Evolutionary conservation across 176 grass and related monocot genomes (phyloP).

Genomic region (Puya raimondii): DNA sequence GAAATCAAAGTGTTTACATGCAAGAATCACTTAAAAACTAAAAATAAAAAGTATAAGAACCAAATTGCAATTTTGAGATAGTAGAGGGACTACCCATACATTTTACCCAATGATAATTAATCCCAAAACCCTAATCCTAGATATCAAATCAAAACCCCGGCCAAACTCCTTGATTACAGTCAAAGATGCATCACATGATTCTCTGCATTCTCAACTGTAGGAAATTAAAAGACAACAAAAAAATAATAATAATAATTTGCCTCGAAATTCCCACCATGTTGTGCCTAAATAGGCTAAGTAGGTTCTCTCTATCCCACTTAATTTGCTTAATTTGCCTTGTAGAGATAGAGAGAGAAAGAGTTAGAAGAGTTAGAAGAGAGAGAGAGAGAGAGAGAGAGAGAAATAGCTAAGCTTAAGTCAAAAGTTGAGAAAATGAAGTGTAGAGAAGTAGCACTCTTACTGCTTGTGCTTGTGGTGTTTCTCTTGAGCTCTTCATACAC

Average conservation of each 20-base stretch:
- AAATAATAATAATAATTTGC: conserved; percentile 2
- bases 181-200: conserved; percentile 23
- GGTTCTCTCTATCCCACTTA: background rate
- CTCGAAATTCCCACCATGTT: background rate
- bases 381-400: background rate
- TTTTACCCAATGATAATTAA: background rate
- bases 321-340: background rate
- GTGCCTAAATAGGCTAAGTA: background rate
- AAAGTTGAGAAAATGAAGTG: background rate
- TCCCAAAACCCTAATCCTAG: background rate
- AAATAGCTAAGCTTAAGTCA: background rate
- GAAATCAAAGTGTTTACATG: no score
- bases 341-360: background rate
- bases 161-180: background rate
- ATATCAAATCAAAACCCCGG: background rate
- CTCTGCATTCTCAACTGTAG: background rate
- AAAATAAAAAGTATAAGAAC: no score
- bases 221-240: background rate
- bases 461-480: background rate
- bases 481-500: background rate
- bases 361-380: no score
- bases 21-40: no score
- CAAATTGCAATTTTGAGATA: no score
- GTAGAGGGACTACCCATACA: background rate
- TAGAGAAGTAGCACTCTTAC: background rate